Percentiles rank a stretch among this genome's conserved stretches.
Evolutionary conservation across 2,329 filamentous ascomycete genomes (phyloP).

Genomic region (Dactylellina drechsleri): DNA sequence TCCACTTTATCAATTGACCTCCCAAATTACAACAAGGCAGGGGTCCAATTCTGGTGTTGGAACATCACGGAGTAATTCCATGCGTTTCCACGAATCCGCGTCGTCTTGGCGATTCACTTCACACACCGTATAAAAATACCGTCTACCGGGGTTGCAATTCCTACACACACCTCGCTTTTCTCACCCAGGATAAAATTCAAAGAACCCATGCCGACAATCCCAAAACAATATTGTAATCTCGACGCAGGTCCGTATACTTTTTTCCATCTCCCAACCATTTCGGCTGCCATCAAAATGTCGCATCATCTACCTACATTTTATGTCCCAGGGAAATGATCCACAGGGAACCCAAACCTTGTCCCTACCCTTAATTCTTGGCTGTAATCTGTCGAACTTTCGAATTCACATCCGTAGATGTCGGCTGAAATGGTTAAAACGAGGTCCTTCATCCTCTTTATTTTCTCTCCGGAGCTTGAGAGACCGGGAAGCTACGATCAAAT

Average conservation of each 20-base stretch:
- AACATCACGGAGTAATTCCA: constrained; percentile 47
- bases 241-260: constrained; percentile 41
- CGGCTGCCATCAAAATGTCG: constrained; percentile 11
- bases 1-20: constrained; percentile 15
- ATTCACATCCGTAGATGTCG: constrained; percentile 21
- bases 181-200: constrained; percentile 10
- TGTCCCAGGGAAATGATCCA: constrained; percentile 35
- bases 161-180: constrained; percentile 13
- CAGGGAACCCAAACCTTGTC: constrained; percentile 18
- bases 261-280: constrained; percentile 6
- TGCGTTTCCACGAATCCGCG: constrained; percentile 52
- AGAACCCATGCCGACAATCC: constrained; percentile 12
- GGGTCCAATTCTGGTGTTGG: constrained; percentile 19
- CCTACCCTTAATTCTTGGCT: constrained; percentile 7
- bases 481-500: constrained; percentile 23
- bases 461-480: constrained; percentile 1
- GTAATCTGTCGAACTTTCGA: constrained; percentile 17
- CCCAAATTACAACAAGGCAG: constrained; percentile 35
- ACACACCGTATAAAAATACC: constrained; percentile 11
- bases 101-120: constrained; percentile 19
- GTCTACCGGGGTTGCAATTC: constrained; percentile 27
- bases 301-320: constrained; percentile 9
- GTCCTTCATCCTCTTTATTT: constrained; percentile 19
- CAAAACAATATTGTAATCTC: constrained; percentile 14
- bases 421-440: constrained; percentile 48